Conservation (phyloP, 1,284 basidiomycete species). For the Grifola frondosa region DNA sequence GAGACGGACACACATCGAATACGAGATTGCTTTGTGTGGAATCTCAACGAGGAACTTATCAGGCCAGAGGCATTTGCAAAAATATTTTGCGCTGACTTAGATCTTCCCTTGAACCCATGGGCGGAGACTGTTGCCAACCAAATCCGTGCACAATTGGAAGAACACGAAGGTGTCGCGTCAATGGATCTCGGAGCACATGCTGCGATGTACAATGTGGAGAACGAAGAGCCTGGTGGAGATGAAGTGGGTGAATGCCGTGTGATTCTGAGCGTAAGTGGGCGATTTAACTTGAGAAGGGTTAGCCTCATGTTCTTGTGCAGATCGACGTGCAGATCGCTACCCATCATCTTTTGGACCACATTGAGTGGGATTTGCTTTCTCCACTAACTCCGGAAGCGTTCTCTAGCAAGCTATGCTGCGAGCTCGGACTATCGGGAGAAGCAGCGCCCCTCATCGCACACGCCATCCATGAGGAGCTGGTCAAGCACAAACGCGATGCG, state of each 20-base stretch:
- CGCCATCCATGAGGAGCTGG: conserved; percentile 91
- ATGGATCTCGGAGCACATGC: conserved; percentile 45
- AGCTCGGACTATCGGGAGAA: conserved; percentile 88
- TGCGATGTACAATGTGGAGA: conserved; percentile 32
- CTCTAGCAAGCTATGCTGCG: conserved; percentile 76
- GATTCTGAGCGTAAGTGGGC: conserved; percentile 75
- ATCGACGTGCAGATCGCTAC: conserved; percentile 98
- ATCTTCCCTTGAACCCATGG: conserved; percentile 69
- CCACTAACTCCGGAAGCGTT: conserved; percentile 89
- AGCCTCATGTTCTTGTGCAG: conserved; percentile 40
- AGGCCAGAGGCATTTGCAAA: conserved; percentile 83
- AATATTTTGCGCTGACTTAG: conserved; percentile 87
- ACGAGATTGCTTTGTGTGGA: conserved; percentile 97
- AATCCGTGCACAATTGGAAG: conserved; percentile 89
- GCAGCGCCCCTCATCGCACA: conserved; percentile 88
- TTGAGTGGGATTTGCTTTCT: conserved; percentile 98
- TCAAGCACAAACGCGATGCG: conserved; percentile 93
- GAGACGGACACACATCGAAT: conserved; percentile 91
- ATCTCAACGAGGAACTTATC: conserved; percentile 79
- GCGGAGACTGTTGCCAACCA: conserved; percentile 79
- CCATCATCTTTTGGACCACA: conserved; percentile 88
- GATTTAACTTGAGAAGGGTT: neutral
- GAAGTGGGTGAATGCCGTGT: conserved; percentile 85
- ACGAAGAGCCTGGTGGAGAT: conserved; percentile 44
- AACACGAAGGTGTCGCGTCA: conserved; percentile 78